Conservation (phyloP, 1,139 yeast species). For the Saccharomycopsis crataegensis region DNA sequence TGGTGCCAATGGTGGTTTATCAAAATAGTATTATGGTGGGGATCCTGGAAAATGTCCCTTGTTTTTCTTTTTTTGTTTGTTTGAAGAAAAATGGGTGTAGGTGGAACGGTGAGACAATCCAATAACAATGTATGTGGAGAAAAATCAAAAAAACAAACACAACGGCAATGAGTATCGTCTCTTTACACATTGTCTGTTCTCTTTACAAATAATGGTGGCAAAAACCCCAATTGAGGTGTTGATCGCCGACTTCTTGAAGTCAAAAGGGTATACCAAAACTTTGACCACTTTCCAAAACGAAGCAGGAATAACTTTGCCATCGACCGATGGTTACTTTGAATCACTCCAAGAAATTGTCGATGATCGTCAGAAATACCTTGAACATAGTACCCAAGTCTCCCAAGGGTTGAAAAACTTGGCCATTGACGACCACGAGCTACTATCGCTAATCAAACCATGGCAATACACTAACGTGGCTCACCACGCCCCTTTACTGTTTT, state of each 20-base stretch:
- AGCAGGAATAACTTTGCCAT: slow-evolving; percentile 26
- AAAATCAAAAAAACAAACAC: too few relatives aligned
- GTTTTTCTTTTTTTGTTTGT: too few relatives aligned
- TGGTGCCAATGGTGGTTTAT: too few relatives aligned
- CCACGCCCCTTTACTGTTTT: not conserved
- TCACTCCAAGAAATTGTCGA: slow-evolving; percentile 41
- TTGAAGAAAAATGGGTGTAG: too few relatives aligned
- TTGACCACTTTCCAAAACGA: slow-evolving; percentile 43
- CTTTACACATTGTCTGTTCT: too few relatives aligned
- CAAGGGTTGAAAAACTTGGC: not conserved
- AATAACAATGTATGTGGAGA: too few relatives aligned
- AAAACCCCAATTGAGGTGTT: slow-evolving; percentile 27
- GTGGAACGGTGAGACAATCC: too few relatives aligned
- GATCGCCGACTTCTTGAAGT: slow-evolving; percentile 49
- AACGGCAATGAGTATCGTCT: too few relatives aligned
- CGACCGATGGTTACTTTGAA: slow-evolving; percentile 30
- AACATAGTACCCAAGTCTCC: slow-evolving; percentile 18
- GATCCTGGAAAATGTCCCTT: too few relatives aligned
- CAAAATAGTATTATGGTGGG: too few relatives aligned
- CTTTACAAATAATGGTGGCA: not conserved
- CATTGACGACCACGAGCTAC: slow-evolving; percentile 9
- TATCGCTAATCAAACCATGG: slow-evolving; percentile 17
- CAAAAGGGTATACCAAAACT: slow-evolving; percentile 40
- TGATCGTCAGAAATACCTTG: slow-evolving; percentile 40
- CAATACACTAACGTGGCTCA: slow-evolving; percentile 1